Conservation (phyloP, 305 asterid genomes). For the Rubia tinctorum region DNA sequence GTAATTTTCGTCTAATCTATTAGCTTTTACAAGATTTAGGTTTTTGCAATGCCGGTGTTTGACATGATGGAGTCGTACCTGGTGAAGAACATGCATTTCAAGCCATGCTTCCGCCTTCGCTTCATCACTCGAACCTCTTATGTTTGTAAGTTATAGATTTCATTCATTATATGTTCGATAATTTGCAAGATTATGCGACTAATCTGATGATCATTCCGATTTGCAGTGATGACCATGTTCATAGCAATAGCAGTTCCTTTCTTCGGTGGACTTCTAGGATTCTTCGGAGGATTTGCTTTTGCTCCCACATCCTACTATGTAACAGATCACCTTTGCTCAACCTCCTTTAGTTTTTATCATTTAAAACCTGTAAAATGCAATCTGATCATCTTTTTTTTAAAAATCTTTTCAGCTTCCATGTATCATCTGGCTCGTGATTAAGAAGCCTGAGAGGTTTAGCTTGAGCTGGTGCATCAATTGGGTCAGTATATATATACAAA, state of each 20-base stretch:
- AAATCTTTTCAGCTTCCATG: constrained; percentile 47
- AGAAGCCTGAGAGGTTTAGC: constrained; percentile 37
- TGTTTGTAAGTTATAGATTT: constrained; percentile 37
- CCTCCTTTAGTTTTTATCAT: background rate
- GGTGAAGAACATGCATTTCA: constrained; percentile 40
- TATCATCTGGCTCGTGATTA: constrained; percentile 49
- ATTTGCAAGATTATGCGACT: background rate
- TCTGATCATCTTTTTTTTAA: background rate
- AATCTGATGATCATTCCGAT: background rate
- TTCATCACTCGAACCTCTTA: constrained; percentile 41
- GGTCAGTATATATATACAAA: background rate
- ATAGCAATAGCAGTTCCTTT: constrained; percentile 2
- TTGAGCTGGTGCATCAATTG: constrained; percentile 6
- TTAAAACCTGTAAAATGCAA: background rate
- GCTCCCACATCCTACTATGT: constrained; percentile 4
- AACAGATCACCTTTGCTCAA: background rate
- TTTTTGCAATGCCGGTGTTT: constrained; percentile 61
- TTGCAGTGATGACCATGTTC: background rate
- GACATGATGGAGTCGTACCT: constrained; percentile 56
- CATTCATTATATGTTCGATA: background rate
- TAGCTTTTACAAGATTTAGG: constrained; percentile 21
- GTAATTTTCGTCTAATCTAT: too few species aligned
- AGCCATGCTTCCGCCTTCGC: constrained; percentile 35
- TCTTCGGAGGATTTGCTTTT: constrained; percentile 12
- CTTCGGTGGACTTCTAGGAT: constrained; percentile 10